Evolutionary conservation across 2,329 filamentous ascomycete genomes (phyloP).

Genomic region (Daldinia sp.): DNA sequence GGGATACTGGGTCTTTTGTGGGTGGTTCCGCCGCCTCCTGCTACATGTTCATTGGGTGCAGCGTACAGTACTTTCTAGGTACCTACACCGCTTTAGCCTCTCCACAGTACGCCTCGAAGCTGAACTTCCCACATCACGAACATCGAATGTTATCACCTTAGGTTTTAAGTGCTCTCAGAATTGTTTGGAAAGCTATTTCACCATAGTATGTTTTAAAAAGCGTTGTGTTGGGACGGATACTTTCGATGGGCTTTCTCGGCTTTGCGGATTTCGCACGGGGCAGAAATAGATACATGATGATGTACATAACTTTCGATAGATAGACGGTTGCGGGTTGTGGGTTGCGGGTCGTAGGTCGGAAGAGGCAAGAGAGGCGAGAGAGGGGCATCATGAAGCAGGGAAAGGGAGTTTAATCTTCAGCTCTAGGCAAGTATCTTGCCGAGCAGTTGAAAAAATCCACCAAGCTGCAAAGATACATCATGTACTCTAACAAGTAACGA

Average conservation of each 20-base stretch:
- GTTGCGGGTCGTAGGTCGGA: conserved; percentile 13
- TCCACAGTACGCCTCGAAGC: conserved; percentile 32
- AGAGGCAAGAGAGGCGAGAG: conserved; percentile 30
- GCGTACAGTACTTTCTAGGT: conserved; percentile 29
- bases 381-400: conserved; percentile 28
- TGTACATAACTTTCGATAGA: conserved; percentile 15
- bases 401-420: conserved; percentile 38
- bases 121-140: conserved; percentile 13
- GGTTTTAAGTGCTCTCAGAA: conserved; percentile 12
- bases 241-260: conserved; percentile 10
- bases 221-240: conserved; percentile 1
- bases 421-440: conserved; percentile 25
- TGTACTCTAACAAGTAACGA: conserved; percentile 22
- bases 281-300: conserved; percentile 12
- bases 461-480: conserved; percentile 22
- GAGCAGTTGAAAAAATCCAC: conserved; percentile 31
- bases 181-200: conserved; percentile 15
- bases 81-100: conserved; percentile 43
- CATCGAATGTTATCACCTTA: conserved; percentile 11
- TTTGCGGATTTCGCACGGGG: conserved; percentile 25
- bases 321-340: conserved; percentile 17
- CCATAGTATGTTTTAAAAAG: conserved; percentile 7
- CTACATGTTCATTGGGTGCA: conserved; percentile 9
- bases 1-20: conserved; percentile 43
- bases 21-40: conserved; percentile 40